phyloP scores from a whole-genome alignment of 2,329 filamentous ascomycete species.

The Diaporthe citri region DNA sequence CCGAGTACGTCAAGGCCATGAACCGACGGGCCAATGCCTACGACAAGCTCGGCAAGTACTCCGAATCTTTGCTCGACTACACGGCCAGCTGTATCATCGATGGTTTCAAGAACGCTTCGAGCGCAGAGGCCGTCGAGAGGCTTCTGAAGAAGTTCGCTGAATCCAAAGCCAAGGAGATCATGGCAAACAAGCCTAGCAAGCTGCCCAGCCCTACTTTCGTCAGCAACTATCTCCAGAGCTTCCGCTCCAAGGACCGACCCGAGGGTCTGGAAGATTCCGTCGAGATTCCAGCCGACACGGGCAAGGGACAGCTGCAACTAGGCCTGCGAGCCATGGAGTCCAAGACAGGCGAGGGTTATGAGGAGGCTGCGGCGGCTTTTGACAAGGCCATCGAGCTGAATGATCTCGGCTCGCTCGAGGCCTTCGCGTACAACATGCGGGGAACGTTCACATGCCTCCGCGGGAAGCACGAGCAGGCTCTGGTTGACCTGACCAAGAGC shows the following conservation, averaged over 20 bases:
- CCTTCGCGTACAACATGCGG: conserved; percentile 94
- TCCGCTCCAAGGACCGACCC: conserved; percentile 85
- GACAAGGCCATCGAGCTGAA: conserved; percentile 88
- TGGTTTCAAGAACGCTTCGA: conserved; percentile 91
- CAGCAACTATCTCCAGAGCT: conserved; percentile 98
- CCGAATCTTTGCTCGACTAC: conserved; percentile 95
- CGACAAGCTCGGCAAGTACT: conserved; percentile 90
- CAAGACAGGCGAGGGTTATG: conserved; percentile 92
- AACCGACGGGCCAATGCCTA: conserved; percentile 98
- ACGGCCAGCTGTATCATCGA: conserved; percentile 99
- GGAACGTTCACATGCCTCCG: conserved; percentile 95
- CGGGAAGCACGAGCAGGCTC: conserved; percentile 86
- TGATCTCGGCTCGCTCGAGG: conserved; percentile 85
- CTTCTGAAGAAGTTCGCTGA: conserved; percentile 97
- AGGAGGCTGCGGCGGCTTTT: conserved; percentile 87
- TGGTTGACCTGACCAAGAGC: conserved; percentile 90
- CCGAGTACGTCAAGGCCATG: conserved; percentile 96
- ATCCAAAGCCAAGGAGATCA: conserved; percentile 90
- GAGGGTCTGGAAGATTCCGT: conserved; percentile 83
- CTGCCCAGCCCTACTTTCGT: conserved; percentile 97
- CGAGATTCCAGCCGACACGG: conserved; percentile 82
- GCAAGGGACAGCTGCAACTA: conserved; percentile 86
- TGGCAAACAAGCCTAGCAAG: conserved; percentile 86
- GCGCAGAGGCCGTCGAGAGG: conserved; percentile 90
- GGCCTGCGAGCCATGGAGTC: conserved; percentile 85